Percentiles rank a stretch among this genome's conserved stretches.
Conservation (phyloP, 768 basidiomycete genomes). For the Lactarius trivialis region DNA sequence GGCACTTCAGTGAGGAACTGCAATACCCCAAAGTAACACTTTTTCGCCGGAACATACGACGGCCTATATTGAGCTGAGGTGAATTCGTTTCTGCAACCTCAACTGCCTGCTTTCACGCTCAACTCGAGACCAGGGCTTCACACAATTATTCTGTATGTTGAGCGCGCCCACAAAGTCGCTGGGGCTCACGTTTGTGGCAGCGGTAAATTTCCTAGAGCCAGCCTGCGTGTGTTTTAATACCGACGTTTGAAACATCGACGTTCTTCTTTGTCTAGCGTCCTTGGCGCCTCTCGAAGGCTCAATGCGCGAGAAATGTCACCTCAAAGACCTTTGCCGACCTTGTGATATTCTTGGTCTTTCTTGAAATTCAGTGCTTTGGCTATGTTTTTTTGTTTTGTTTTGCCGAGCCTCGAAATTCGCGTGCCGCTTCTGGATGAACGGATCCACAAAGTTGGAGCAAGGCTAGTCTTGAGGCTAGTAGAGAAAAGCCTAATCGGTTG, state of each 20-base stretch:
- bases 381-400: neutral
- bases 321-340: conserved; percentile 4
- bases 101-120: neutral
- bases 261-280: neutral
- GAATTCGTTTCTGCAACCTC: neutral
- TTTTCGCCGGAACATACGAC: neutral
- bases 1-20: neutral
- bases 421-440: neutral
- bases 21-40: neutral
- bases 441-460: neutral
- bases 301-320: neutral
- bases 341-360: neutral
- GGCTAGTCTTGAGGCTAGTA: no score
- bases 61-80: neutral
- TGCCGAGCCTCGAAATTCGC: neutral
- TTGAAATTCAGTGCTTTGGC: neutral
- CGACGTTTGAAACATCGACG: neutral
- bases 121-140: neutral
- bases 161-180: neutral
- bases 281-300: neutral
- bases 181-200: neutral
- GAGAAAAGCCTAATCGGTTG: neutral
- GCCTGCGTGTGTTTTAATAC: neutral
- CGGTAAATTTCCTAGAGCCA: neutral
- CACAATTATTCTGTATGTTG: neutral